Evolutionary conservation across 1,284 basidiomycete genomes (phyloP).

Genomic region (Sporisorium sorghi): DNA sequence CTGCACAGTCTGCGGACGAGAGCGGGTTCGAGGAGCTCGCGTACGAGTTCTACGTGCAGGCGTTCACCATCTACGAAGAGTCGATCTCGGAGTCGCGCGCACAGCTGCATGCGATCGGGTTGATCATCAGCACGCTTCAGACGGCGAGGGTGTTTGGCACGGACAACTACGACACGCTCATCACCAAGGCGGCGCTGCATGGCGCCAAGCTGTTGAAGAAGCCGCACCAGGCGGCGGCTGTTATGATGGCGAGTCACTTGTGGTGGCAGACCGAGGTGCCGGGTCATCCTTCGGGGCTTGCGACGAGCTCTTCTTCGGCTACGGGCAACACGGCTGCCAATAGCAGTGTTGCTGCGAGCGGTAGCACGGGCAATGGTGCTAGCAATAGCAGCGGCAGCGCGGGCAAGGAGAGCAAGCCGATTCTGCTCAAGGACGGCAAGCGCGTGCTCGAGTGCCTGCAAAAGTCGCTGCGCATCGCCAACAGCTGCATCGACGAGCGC

Average conservation of each 20-base stretch:
- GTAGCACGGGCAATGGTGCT: slow-evolving; percentile 14
- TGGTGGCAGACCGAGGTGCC: slow-evolving; percentile 66
- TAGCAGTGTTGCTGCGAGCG: slow-evolving; percentile 22
- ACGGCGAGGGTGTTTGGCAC: slow-evolving; percentile 61
- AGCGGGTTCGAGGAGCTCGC: slow-evolving; percentile 65
- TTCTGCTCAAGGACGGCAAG: slow-evolving; percentile 64
- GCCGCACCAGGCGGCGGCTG: slow-evolving; percentile 68
- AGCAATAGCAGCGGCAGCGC: slow-evolving; percentile 2
- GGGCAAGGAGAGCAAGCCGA: slow-evolving; percentile 40
- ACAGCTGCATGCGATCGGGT: slow-evolving; percentile 64
- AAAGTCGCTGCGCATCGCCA: slow-evolving; percentile 67
- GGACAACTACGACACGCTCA: slow-evolving; percentile 67
- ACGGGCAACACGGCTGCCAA: slow-evolving; percentile 43
- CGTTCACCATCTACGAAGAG: slow-evolving; percentile 69
- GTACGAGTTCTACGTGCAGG: slow-evolving; percentile 68
- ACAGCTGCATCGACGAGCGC: slow-evolving; percentile 67
- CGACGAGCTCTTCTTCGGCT: slow-evolving; percentile 36
- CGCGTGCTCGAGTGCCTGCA: slow-evolving; percentile 68
- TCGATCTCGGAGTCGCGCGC: slow-evolving; percentile 66
- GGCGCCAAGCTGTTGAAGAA: slow-evolving; percentile 68
- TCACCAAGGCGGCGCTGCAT: slow-evolving; percentile 67
- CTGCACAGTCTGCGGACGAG: slow-evolving; percentile 66
- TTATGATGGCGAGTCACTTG: slow-evolving; percentile 68
- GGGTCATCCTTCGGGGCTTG: slow-evolving; percentile 30
- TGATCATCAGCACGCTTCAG: slow-evolving; percentile 66